Evolutionary conservation across 2,329 filamentous ascomycete species (phyloP).

Genomic region (Ramularia collo-cygni): DNA sequence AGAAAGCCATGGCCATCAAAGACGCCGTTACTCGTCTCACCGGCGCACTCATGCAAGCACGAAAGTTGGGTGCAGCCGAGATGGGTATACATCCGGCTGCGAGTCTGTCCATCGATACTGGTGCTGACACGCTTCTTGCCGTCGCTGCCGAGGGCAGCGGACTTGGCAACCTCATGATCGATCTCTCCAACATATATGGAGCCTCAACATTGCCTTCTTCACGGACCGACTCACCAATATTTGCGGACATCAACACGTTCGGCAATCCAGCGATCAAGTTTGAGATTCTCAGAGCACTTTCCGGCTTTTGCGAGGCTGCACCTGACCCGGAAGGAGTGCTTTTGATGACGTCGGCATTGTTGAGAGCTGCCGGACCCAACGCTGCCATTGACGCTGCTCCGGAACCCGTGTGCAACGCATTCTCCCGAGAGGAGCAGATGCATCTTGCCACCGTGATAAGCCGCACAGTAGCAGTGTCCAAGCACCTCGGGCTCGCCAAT

Average conservation of each 20-base stretch:
- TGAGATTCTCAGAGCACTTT: constrained; percentile 80
- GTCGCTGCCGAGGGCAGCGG: constrained; percentile 20
- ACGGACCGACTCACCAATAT: constrained; percentile 5
- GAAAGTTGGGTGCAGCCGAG: constrained; percentile 90
- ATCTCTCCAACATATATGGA: constrained; percentile 24
- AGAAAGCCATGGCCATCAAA: constrained; percentile 83
- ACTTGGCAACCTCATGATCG: constrained; percentile 20
- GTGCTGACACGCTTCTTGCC: constrained; percentile 14
- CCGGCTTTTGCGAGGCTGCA: constrained; percentile 87
- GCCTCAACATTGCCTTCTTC: constrained; percentile 11
- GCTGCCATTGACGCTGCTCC: constrained; percentile 22
- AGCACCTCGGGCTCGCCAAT: constrained; percentile 62
- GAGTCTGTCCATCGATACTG: constrained; percentile 66
- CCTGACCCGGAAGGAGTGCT: constrained; percentile 89
- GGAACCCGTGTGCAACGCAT: constrained; percentile 5
- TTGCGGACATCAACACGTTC: constrained; percentile 41
- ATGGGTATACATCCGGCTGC: constrained; percentile 92
- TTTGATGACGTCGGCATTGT: constrained; percentile 73
- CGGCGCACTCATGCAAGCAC: constrained; percentile 77
- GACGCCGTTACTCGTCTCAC: constrained; percentile 80
- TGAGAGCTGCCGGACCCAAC: constrained; percentile 68
- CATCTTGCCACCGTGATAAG: constrained; percentile 78
- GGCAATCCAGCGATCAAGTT: constrained; percentile 76
- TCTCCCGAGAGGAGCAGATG: constrained; percentile 67
- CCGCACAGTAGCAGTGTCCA: constrained; percentile 71